Percentiles rank a stretch among this genome's conserved stretches.
Conservation (phyloP, 139 green algal species). For the Chlorella sp. region DNA sequence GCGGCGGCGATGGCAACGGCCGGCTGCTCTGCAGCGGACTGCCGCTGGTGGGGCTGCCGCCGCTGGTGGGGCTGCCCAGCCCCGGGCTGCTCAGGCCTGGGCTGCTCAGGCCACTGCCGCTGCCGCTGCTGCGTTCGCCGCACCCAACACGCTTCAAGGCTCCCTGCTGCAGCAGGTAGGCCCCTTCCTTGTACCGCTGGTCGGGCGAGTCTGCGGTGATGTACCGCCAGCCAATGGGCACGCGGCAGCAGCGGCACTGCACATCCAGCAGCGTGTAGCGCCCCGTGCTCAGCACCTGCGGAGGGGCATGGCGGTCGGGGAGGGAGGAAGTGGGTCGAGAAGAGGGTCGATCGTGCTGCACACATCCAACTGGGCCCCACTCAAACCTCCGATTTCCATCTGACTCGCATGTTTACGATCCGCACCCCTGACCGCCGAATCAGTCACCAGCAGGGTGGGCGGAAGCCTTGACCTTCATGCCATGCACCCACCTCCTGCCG, state of each 20-base stretch:
- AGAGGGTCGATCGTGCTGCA: background rate
- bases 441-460: too few relatives aligned
- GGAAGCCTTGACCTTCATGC: background rate
- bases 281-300: constrained; percentile 45
- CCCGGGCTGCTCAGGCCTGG: too few relatives aligned
- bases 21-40: too few relatives aligned
- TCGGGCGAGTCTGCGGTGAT: constrained; percentile 32
- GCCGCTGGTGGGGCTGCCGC: too few relatives aligned
- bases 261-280: constrained; percentile 55
- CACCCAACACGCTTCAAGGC: constrained; percentile 19
- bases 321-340: background rate
- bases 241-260: constrained; percentile 44
- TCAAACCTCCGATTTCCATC: background rate
- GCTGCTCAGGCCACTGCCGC: too few relatives aligned
- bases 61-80: too few relatives aligned
- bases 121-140: background rate
- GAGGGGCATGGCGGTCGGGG: background rate
- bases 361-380: background rate
- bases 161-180: constrained; percentile 36
- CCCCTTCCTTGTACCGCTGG: constrained; percentile 60
- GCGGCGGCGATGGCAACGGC: too few relatives aligned
- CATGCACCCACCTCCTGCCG: constrained; percentile 10
- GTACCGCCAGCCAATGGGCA: constrained; percentile 55
- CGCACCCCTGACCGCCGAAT: too few relatives aligned
- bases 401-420: background rate